A percentile compares a stretch with the other conserved stretches of the same genome.
Conservation (phyloP, 441 rosid species). For the Sinapis alba region DNA sequence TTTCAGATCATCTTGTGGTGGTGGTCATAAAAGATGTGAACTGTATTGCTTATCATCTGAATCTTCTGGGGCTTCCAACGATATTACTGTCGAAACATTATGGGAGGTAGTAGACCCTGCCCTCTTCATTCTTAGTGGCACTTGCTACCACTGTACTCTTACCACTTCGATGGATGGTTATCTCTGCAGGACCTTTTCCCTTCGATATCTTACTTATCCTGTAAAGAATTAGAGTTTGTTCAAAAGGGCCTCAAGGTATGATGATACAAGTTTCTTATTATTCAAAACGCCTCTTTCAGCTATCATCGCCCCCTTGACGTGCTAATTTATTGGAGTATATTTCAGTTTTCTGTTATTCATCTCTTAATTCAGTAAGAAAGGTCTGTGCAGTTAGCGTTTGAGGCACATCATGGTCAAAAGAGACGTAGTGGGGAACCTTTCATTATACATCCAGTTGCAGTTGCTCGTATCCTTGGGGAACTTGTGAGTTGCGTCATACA, state of each 20-base stretch:
- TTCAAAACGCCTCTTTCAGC: conserved; percentile 12
- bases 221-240: conserved; percentile 86
- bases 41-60: conserved; percentile 52
- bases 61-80: conserved; percentile 45
- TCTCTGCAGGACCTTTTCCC: conserved; percentile 77
- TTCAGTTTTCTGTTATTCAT: conserved; percentile 26
- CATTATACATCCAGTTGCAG: conserved; percentile 94
- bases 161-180: conserved; percentile 39
- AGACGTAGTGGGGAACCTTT: conserved; percentile 95
- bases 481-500: conserved; percentile 65
- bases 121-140: conserved; percentile 5
- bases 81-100: conserved; percentile 72
- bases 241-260: conserved; percentile 76
- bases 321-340: conserved; percentile 5
- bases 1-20: conserved; percentile 47
- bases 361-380: conserved; percentile 41
- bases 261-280: conserved; percentile 24
- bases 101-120: conserved; percentile 78
- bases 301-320: neutral
- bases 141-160: conserved; percentile 16
- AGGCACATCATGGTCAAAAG: conserved; percentile 93
- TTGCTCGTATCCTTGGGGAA: conserved; percentile 92
- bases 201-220: conserved; percentile 73
- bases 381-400: conserved; percentile 81
- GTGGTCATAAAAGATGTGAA: conserved; percentile 61